phyloP scores from a whole-genome alignment of 495 filamentous ascomycete species.

The Aspergillus homomorphus region DNA sequence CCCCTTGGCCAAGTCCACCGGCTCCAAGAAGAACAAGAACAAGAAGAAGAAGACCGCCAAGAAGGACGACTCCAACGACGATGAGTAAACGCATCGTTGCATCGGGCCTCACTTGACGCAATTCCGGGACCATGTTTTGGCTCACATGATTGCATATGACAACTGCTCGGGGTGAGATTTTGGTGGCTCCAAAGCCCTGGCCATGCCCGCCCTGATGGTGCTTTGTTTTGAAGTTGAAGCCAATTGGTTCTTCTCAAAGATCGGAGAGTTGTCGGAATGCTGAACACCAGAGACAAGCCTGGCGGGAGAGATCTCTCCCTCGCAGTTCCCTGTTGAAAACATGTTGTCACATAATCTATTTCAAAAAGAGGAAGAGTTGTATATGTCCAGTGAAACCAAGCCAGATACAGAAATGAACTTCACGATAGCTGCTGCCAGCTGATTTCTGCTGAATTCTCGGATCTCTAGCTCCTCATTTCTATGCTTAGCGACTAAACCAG shows the following conservation, averaged over 20 bases:
- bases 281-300: not conserved
- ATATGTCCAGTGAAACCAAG: not conserved
- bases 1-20: slow-evolving; percentile 71
- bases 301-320: slow-evolving; percentile 1
- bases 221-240: slow-evolving; percentile 1
- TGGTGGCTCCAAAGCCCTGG: slow-evolving; percentile 6
- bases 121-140: slow-evolving; percentile 14
- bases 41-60: slow-evolving; percentile 92
- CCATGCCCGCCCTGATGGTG: not conserved
- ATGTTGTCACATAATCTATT: slow-evolving; percentile 4
- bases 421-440: not conserved
- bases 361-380: slow-evolving; percentile 2
- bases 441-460: too few species aligned
- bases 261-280: not conserved
- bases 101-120: slow-evolving; percentile 11
- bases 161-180: slow-evolving; percentile 8
- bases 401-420: not conserved
- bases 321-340: slow-evolving; percentile 5
- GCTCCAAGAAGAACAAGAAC: slow-evolving; percentile 70
- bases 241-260: not conserved
- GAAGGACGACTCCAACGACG: slow-evolving; percentile 60
- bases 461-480: too few species aligned
- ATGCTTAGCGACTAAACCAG: too few species aligned
- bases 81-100: slow-evolving; percentile 47
- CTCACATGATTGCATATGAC: slow-evolving; percentile 10